A percentile compares a stretch with the other conserved stretches of the same genome.
Conservation (phyloP, 495 filamentous ascomycete species). For the Hypomontagnella monticulosa region DNA sequence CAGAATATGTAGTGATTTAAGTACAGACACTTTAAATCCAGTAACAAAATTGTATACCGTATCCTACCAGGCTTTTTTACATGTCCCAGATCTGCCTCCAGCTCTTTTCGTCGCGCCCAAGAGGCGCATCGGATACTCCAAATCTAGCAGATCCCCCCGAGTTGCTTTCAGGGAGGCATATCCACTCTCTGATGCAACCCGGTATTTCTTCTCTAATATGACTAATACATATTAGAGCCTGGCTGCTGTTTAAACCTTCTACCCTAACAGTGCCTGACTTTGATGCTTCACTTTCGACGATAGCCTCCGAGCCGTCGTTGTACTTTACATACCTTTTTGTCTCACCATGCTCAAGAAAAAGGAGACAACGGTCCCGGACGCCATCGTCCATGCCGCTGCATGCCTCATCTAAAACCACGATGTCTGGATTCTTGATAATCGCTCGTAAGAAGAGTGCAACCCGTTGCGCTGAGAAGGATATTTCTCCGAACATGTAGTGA, state of each 20-base stretch:
- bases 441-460: constrained; percentile 87
- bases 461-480: constrained; percentile 81
- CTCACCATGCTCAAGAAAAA: constrained; percentile 75
- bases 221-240: constrained; percentile 86
- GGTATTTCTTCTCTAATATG: constrained; percentile 93
- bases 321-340: constrained; percentile 45
- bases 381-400: constrained; percentile 88
- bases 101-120: constrained; percentile 59
- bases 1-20: too few species aligned
- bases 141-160: constrained; percentile 64
- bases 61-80: constrained; percentile 22
- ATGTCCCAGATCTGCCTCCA: constrained; percentile 74
- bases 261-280: constrained; percentile 54
- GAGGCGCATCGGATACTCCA: constrained; percentile 63
- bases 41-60: neutral
- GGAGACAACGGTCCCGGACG: constrained; percentile 83
- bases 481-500: constrained; percentile 72
- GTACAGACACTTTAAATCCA: neutral
- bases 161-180: constrained; percentile 77
- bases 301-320: constrained; percentile 33
- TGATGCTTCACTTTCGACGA: constrained; percentile 55
- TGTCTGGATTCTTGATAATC: constrained; percentile 81
- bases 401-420: constrained; percentile 92
- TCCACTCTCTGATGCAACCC: constrained; percentile 77
- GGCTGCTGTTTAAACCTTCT: constrained; percentile 67